These are phyloP conservation scores for Tylopilus orsonianus DNA, from an alignment of 1,284 basidiomycete genomes.

Conservation along the genomic window DNA sequence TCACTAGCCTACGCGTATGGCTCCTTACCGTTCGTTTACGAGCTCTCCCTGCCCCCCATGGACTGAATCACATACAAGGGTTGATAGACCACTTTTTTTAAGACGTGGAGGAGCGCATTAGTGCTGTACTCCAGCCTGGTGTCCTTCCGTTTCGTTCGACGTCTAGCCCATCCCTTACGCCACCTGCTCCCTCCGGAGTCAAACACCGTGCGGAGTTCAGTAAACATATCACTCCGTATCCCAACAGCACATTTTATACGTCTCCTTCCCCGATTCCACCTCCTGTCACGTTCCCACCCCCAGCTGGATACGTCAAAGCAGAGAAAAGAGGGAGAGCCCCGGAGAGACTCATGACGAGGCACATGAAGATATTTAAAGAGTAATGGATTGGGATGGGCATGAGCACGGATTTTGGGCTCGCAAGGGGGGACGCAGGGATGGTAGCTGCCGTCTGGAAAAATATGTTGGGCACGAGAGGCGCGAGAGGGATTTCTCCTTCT, in stretches of 20 bases:
- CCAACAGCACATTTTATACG: no score
- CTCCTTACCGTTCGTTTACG: slow-evolving; percentile 87
- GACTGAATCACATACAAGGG: no score
- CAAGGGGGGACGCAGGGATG: slow-evolving; percentile 74
- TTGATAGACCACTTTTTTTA: no score
- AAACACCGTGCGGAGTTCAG: no score
- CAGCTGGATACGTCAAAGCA: no score
- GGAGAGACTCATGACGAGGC: slow-evolving; percentile 79
- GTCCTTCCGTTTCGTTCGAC: slow-evolving; percentile 26
- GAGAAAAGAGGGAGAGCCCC: slow-evolving; percentile 56
- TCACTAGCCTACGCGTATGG: slow-evolving; percentile 94
- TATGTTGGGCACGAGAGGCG: slow-evolving; percentile 78
- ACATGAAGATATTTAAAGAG: slow-evolving; percentile 91
- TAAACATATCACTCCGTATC: no score
- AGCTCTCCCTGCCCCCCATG: slow-evolving; percentile 70
- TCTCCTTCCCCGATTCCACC: no score
- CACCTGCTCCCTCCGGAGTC: slow-evolving; percentile 39
- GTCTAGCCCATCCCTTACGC: slow-evolving; percentile 30
- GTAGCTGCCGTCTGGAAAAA: slow-evolving; percentile 93
- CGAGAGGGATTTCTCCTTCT: slow-evolving; percentile 56
- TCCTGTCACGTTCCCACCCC: no score
- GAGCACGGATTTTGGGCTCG: slow-evolving; percentile 80
- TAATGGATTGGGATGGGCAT: slow-evolving; percentile 89
- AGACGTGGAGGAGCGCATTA: slow-evolving; percentile 90
- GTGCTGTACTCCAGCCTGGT: slow-evolving; percentile 71